Percentiles rank a stretch among this genome's conserved stretches.
Evolutionary conservation across 371 early-diverging fungal genomes (phyloP).

Genomic region (Actinomortierella wolfii): DNA sequence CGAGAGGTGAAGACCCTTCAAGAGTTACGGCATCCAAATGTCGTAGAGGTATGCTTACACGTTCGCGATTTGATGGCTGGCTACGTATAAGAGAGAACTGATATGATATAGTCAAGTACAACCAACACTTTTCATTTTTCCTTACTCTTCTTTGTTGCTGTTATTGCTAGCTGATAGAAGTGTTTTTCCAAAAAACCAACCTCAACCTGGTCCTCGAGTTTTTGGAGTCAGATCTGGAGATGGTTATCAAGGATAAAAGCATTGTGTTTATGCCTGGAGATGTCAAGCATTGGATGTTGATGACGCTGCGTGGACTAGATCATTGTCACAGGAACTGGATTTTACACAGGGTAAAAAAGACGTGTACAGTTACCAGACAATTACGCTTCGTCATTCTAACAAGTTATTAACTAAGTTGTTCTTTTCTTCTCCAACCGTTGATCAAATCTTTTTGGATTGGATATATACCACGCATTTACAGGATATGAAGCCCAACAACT

Average conservation of each 20-base stretch:
- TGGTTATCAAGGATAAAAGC: slow-evolving; percentile 94
- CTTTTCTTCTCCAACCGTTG: too few species aligned
- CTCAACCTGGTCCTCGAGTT: slow-evolving; percentile 97
- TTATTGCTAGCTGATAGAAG: slow-evolving; percentile 84
- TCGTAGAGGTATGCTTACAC: slow-evolving; percentile 71
- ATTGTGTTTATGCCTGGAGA: slow-evolving; percentile 96
- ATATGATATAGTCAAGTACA: too few species aligned
- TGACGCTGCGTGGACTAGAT: slow-evolving; percentile 94
- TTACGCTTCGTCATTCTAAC: too few species aligned
- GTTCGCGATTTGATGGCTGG: too few species aligned
- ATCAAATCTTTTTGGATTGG: not conserved
- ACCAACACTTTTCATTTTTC: slow-evolving; percentile 6
- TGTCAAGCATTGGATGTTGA: slow-evolving; percentile 98
- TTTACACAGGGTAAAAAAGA: slow-evolving; percentile 81
- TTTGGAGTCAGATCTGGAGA: slow-evolving; percentile 95
- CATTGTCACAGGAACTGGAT: slow-evolving; percentile 95
- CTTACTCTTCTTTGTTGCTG: not conserved
- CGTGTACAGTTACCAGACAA: too few species aligned
- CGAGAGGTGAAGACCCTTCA: slow-evolving; percentile 97
- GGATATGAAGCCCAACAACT: slow-evolving; percentile 99
- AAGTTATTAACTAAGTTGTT: too few species aligned
- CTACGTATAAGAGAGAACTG: too few species aligned
- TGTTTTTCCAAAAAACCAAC: slow-evolving; percentile 91
- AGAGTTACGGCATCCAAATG: slow-evolving; percentile 91
- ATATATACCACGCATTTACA: slow-evolving; percentile 13